Base-by-base conservation (phyloP, 1,139 yeast species). In the Candida labiduridarum region DNA sequence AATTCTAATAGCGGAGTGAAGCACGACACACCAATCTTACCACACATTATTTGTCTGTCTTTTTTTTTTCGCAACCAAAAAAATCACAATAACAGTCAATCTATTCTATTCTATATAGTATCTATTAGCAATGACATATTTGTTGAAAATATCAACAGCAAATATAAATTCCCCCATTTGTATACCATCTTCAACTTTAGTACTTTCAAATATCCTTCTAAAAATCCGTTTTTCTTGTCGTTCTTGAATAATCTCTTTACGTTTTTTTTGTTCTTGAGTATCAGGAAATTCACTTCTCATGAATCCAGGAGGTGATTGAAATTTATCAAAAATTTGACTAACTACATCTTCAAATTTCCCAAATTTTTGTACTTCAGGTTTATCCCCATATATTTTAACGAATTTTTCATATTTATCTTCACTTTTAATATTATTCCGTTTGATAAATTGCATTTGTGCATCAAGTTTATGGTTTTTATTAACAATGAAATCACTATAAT, bases 261-360 rank as follows among this genome's bases (percentile, higher is more conserved):
- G 48, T 25, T 56, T 59, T 27, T 14, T 36, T 36, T 68, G 62
- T 59, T 83, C 85, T 55, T 83, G 88, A 0, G 88, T 82, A 14
- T 70, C 69, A 1, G 89, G 88, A 57, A 85, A 85, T 52, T 83
- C 88, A 41, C 84, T 75, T 42, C 77, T 66, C 65, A 82, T 84
- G 63, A 78, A 83, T 1, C 89, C 89, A 2, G 87, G 87, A 1
- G 89, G 89, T 2, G 86, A 80, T 46, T 79, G 80, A 25, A 81
- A 78, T 58, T 79, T 70, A 47, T 72, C 77, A 56, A 63, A 69
- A 6, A 70, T 55, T 56, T 72, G 77, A 49, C 53, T 62, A 9
- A 56, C 43, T 30, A 56, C 52, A 38, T 59, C 64, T 48, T 61
- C 66, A 52, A 65, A 66, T 3, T 60, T 63, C 14, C 59, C 63